Base-by-base conservation (phyloP, 129 eudicot genomes). In the carrot (Daucus carota) region DNA sequence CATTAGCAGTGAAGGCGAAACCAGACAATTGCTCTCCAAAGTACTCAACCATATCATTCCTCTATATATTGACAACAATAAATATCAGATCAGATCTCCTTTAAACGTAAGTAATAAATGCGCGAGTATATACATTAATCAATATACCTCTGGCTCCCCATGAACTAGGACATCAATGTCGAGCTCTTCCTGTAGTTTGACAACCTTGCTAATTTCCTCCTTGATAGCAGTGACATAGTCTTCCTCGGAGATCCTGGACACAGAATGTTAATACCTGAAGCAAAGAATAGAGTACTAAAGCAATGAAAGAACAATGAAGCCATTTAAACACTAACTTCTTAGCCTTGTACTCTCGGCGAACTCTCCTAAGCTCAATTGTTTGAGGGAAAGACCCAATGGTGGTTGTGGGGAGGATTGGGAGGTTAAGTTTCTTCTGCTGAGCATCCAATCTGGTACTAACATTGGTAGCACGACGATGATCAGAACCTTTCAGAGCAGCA, bases 341-440 rank as follows among this genome's bases (percentile, higher is more conserved):
- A 73, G 97, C 98, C 91, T 90, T 93, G 92, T 86, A 93, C 78
- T 93, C 98, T 85, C 98, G 98, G 67, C 98, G 97, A 74, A 93
- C 98, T 80, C 92, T 93, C 75, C 98, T 93, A 66, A 93, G 92
- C 84, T 93, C 98, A 7, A 93, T 81, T 70, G 98, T 93, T 79
- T 93, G 98, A 24, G 98, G 98, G 90, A 93, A 93, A 42, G 98
- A 90, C 32, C 98, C 98, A 84, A 93, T 93, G 66, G 98, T 93
- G 83, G 98, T 93, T 83, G 98, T 93, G 10, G 98, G 98, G 72
- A 93, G 98, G 65, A 93, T 81, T 40, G 98, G 98, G 68, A 93
- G 97, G 91, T 93, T 93, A 71, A 93, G 96, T 79, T 93, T 90
- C 97, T 93, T 90, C 63, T 93, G 98, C 77, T 93, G 98, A 72